Base-by-base conservation (phyloP, 148 eudicot genomes). In the Vaccinium darrowii region DNA sequence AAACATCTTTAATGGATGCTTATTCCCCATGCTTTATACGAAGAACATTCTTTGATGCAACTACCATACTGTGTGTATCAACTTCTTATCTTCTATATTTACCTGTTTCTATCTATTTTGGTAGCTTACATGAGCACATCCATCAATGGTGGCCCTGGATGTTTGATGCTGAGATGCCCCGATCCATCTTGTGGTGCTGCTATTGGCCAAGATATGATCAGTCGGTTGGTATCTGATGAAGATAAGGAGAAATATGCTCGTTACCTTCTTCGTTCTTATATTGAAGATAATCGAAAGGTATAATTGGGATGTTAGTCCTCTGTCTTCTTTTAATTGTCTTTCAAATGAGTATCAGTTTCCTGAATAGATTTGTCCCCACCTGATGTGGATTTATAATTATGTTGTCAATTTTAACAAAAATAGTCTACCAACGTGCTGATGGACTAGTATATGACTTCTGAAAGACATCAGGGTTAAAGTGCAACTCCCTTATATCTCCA, bases 151-250 rank as follows among this genome's bases (percentile, higher is more conserved):
- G 95, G 94, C 1, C 93, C 94, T 82, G 92, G 90, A 80, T 92
- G 95, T 87, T 91, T 95, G 86, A 87, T 84, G 85, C 73, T 94
- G 87, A 84, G 90, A 82, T 95, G 98, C 83, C 98, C 94, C 52
- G 88, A 88, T 74, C 87, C 90, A 84, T 87, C 89, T 14, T 93
- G 98, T 84, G 86, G 76, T 81, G 93, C 93, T 76, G 94, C 95
- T 80, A 87, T 92, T 80, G 95, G 94, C 54, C 86, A 84, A 50
- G 90, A 90, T 77, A 88, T 94, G 92, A 84, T 93, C 56, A 84
- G 86, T 65, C 8, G 53, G 69, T 89, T 91, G 83, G 87, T 84
- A 7, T 84, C 89, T 69, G 84, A 86, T 33, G 90, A 88, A 60
- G 89, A 92, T 78, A 84, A 85, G 90, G 84, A 86, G 56, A 95